phyloP scores from a whole-genome alignment of 495 filamentous ascomycete species.

The Aspergillus kassunensis region DNA sequence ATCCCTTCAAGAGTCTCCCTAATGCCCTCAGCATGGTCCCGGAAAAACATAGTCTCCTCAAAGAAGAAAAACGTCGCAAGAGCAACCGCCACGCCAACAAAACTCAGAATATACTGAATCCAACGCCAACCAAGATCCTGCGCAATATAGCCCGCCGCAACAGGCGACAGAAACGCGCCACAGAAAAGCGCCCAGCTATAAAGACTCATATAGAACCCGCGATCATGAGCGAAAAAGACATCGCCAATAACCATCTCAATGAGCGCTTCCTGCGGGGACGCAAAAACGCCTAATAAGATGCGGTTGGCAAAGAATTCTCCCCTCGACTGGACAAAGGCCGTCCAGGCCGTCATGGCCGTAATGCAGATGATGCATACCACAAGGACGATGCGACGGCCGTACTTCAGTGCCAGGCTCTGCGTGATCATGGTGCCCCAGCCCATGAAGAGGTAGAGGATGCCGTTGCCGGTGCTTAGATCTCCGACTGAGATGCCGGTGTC shows the following conservation, averaged over 20 bases:
- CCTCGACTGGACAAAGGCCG: slow-evolving; percentile 38
- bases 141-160: neutral
- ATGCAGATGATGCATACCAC: slow-evolving; percentile 26
- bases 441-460: slow-evolving; percentile 33
- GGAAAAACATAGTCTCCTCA: slow-evolving; percentile 9
- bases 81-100: neutral
- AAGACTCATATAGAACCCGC: slow-evolving; percentile 48
- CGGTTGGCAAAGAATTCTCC: slow-evolving; percentile 49
- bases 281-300: slow-evolving; percentile 49
- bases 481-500: slow-evolving; percentile 32
- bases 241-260: slow-evolving; percentile 48
- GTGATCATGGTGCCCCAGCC: slow-evolving; percentile 33
- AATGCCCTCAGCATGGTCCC: too few relatives aligned
- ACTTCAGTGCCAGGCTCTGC: slow-evolving; percentile 30
- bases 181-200: slow-evolving; percentile 47
- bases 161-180: slow-evolving; percentile 41
- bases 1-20: too few relatives aligned
- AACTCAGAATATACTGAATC: neutral
- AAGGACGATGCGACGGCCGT: slow-evolving; percentile 29
- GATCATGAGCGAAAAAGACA: slow-evolving; percentile 51
- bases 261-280: slow-evolving; percentile 48
- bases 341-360: slow-evolving; percentile 40
- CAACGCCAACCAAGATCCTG: neutral
- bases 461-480: slow-evolving; percentile 26
- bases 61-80: slow-evolving; percentile 3